Conservation (phyloP, 2,329 filamentous ascomycete genomes). For the Acephala macrosclerotiorum region DNA sequence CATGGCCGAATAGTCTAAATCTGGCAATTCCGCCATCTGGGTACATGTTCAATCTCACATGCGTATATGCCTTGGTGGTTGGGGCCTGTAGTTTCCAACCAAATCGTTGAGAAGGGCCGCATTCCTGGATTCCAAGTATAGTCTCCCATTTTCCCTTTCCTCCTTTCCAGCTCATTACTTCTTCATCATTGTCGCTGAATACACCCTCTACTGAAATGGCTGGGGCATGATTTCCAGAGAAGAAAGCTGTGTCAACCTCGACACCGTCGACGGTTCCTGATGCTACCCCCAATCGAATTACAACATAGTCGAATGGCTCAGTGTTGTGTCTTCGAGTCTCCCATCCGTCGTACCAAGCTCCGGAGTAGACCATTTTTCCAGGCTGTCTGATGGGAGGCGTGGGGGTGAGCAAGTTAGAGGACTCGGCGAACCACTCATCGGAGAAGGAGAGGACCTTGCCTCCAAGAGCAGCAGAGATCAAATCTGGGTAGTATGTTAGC, state of each 20-base stretch:
- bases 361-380: slow-evolving; percentile 73
- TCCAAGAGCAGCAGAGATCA: slow-evolving; percentile 66
- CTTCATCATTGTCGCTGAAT: slow-evolving; percentile 70
- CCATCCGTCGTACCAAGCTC: slow-evolving; percentile 77
- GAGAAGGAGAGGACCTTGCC: slow-evolving; percentile 71
- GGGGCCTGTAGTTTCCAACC: slow-evolving; percentile 71
- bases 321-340: slow-evolving; percentile 72
- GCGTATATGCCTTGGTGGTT: slow-evolving; percentile 74
- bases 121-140: slow-evolving; percentile 73
- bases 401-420: slow-evolving; percentile 69
- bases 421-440: slow-evolving; percentile 74
- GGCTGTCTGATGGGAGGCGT: slow-evolving; percentile 67
- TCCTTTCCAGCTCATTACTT: slow-evolving; percentile 69
- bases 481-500: slow-evolving; percentile 52
- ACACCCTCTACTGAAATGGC: slow-evolving; percentile 80
- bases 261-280: slow-evolving; percentile 77
- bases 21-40: slow-evolving; percentile 85
- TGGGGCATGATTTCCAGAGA: slow-evolving; percentile 83
- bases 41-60: slow-evolving; percentile 84
- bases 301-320: slow-evolving; percentile 70
- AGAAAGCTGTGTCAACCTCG: slow-evolving; percentile 83
- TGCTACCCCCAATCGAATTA: slow-evolving; percentile 71
- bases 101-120: slow-evolving; percentile 76
- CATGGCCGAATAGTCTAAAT: slow-evolving; percentile 79
- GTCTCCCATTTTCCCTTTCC: slow-evolving; percentile 72